Base-by-base conservation (phyloP, 1,139 yeast genomes). In the Pichia norvegensis region DNA sequence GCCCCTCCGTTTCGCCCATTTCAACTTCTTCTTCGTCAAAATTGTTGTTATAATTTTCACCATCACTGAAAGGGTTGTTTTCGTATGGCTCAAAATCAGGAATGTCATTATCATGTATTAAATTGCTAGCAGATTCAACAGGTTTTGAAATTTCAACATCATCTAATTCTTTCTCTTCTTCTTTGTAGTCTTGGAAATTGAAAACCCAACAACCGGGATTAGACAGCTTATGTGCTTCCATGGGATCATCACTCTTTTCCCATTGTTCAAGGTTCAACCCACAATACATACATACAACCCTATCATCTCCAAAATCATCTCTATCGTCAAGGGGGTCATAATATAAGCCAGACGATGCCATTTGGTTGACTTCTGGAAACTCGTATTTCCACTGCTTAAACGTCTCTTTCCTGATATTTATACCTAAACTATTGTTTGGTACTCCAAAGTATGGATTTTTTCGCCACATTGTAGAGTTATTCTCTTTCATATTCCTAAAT, bases 241-340 rank as follows among this genome's bases (percentile, higher is more conserved):
- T 52, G 0, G 94, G 94, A 50, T 75, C 79, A 62, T 86, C 95
- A 3, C 68, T 69, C 1, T 65, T 62, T 52, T 78, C 86, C 95
- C 95, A 86, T 4, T 79, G 81, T 52, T 81, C 86, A 20, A 86
- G 67, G 1, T 80, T 70, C 19, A 79, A 67, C 8, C 76, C 80
- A 62, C 95, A 86, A 56, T 82, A 84, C 51, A 81, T 70, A 56
- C 95, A 86, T 13, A 74, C 70, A 0, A 78, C 85, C n/a, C 77
- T 65, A 58, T 85, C 95, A 52, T 81, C 85, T 7, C 62, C 67
- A 6, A 11, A 14, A 11, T n/a, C 22, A 8, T 38, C 27, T 11
- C 55, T 53, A 4, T 66, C 64, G 14, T 62, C 53, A 0, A 81
- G 76, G 14, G 72, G 62, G 36, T 48, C 48, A 52, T 69, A 76